Percentiles rank a stretch among this genome's conserved stretches.
Evolutionary conservation across 1,284 basidiomycete genomes (phyloP).

Genomic region (Porogramme epimiltina): DNA sequence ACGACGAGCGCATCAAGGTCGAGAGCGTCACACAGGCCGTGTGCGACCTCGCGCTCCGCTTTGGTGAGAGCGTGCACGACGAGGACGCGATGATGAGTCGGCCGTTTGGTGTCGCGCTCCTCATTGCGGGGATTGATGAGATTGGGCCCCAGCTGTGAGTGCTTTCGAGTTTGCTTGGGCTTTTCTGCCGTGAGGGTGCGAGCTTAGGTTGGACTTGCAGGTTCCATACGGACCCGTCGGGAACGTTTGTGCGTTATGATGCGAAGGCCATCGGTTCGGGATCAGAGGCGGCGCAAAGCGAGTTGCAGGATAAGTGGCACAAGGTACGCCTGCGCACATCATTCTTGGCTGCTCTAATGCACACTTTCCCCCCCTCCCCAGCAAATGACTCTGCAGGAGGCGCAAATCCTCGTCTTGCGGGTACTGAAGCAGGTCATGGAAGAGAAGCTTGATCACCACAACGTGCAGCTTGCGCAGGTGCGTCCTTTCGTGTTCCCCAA

Average conservation of each 20-base stretch:
- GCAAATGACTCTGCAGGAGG: conserved; percentile 93
- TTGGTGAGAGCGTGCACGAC: conserved; percentile 98
- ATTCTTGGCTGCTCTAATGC: not conserved
- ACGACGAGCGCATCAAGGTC: conserved; percentile 96
- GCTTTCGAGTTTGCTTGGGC: not conserved
- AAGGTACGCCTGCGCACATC: conserved; percentile 59
- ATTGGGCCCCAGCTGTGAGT: conserved; percentile 91
- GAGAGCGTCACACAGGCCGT: conserved; percentile 98
- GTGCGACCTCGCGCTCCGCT: conserved; percentile 95
- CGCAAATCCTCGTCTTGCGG: conserved; percentile 83
- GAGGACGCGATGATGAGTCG: conserved; percentile 99
- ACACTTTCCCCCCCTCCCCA: conserved; percentile 34
- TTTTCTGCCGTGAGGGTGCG: not conserved
- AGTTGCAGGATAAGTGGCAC: conserved; percentile 97
- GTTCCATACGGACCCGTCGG: conserved; percentile 99
- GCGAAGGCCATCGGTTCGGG: conserved; percentile 99
- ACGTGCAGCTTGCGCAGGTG: conserved; percentile 96
- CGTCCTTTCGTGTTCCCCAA: conserved; percentile 20
- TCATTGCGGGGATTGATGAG: conserved; percentile 97
- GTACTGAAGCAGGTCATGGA: conserved; percentile 99
- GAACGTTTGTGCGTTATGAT: conserved; percentile 95
- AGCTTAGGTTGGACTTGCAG: conserved; percentile 40
- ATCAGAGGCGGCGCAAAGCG: conserved; percentile 96
- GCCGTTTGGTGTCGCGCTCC: conserved; percentile 96
- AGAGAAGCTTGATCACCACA: conserved; percentile 97